A percentile compares a stretch with the other conserved stretches of the same genome.
phyloP scores from a whole-genome alignment of 345 rosid genomes.

The Ceriops tagal region DNA sequence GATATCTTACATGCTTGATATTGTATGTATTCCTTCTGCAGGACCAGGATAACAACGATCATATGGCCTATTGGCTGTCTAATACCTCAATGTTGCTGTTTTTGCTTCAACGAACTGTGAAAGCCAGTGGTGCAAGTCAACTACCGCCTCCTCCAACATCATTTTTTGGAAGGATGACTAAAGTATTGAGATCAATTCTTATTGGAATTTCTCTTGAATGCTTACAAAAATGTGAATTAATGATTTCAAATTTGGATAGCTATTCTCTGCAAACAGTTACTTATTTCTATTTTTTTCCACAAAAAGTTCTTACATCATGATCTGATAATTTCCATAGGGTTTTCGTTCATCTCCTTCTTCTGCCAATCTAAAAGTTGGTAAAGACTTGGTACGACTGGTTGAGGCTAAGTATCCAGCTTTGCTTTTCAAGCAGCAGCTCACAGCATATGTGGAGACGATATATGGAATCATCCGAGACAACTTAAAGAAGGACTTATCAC shows the following conservation, averaged over 20 bases:
- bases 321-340: conserved; percentile 45
- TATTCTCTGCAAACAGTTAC: not conserved
- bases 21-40: conserved; percentile 26
- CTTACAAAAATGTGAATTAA: not conserved
- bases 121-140: conserved; percentile 42
- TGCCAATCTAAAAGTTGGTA: conserved; percentile 58
- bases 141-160: conserved; percentile 80
- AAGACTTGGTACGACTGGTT: conserved; percentile 51
- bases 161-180: conserved; percentile 85
- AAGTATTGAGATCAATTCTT: conserved; percentile 8
- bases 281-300: conserved; percentile 12
- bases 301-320: not conserved
- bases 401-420: conserved; percentile 96
- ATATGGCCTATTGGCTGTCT: conserved; percentile 96
- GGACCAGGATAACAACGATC: conserved; percentile 78
- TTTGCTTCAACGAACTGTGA: conserved; percentile 20
- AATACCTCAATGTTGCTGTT: conserved; percentile 54
- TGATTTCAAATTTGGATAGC: not conserved
- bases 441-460: conserved; percentile 92
- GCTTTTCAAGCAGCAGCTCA: conserved; percentile 93
- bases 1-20: conserved; percentile 9
- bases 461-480: conserved; percentile 93
- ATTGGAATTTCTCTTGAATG: not conserved
- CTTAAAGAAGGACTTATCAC: conserved; percentile 77
- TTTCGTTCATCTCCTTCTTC: conserved; percentile 91